Conservation (phyloP, 352 stramenopile species). For the Globisporangium sylvaticum region DNA sequence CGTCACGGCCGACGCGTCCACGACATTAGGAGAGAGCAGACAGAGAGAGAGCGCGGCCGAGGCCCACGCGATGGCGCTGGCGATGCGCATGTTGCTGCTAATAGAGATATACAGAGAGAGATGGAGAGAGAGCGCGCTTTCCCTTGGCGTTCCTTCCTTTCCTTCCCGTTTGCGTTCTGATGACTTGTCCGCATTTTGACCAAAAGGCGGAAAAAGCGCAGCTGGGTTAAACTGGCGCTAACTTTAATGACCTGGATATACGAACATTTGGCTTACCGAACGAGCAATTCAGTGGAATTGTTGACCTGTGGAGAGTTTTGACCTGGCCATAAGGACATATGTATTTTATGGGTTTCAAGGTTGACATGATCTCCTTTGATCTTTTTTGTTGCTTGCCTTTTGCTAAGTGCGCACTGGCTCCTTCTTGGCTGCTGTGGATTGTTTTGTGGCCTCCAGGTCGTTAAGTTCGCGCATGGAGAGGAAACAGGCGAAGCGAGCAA, state of each 20-base stretch:
- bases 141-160: not conserved
- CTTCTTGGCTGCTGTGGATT: not conserved
- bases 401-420: not conserved
- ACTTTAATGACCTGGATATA: no score
- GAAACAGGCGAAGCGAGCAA: not conserved
- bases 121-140: not conserved
- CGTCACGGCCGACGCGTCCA: conserved; percentile 48
- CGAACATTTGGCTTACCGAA: no score
- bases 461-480: not conserved
- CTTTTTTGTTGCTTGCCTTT: not conserved
- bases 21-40: not conserved
- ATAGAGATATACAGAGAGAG: not conserved
- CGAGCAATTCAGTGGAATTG: no score
- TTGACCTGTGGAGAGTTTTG: no score
- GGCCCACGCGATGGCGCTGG: conserved; percentile 1
- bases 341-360: no score
- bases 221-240: not conserved
- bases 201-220: not conserved
- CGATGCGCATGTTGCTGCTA: conserved; percentile 7
- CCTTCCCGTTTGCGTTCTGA: not conserved
- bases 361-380: not conserved
- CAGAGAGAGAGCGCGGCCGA: conserved; percentile 2
- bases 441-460: not conserved
- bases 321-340: no score
- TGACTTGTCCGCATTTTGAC: not conserved